Evolutionary conservation across 108 stramenopile species (phyloP), one percentile per base, ranked within the genome.

Genomic region (Conticribra guillardii): DNA sequence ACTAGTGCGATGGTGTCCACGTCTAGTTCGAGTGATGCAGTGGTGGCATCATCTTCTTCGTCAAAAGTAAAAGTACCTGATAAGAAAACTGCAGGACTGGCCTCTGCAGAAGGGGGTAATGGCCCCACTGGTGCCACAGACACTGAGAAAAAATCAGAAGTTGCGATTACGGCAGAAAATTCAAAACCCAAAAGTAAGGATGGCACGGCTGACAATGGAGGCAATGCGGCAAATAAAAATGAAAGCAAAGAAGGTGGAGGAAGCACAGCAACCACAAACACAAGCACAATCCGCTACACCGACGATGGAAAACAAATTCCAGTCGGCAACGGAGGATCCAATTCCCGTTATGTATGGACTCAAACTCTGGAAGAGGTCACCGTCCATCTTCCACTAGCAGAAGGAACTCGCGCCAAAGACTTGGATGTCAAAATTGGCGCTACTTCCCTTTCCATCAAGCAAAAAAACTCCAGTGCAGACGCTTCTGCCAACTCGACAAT

Each of bases 241-340:
- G 34, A 51, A 28, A 62, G 14, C 3, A 33, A 16, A n/a, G 19
- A 5, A 26, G 7, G 33, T 34, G 8, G 26, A 5, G 26, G 21
- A 32, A 34, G 45, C n/a, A 17, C 51, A 73, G 18, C 31, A 54
- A 54, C 30, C 4, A 24, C 64, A 3, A 55, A 27, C 51, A 54
- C 60, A 63, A n/a, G 15, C 4, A 26, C 60, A 63, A 55, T 90
- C 1, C 79, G 84, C 32, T 89, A 83, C 73, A 90, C 84, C 14
- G 90, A 90, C n/a, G 84, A 89, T 47, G 94, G 91, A 8, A 67
- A 90, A 4, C 94, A 95, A 69, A 86, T 92, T 45, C 94, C 94
- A 2, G 77, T 93, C 4, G 95, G 92, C 2, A 96, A 96, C 65
- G 95, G 95, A 26, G 92, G 92, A 46, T 85, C 90, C 4, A 93